A percentile compares a stretch with the other conserved stretches of the same genome.
phyloP scores from a whole-genome alignment of 2,329 filamentous ascomycete genomes.

The Neofusicoccum sp. region DNA sequence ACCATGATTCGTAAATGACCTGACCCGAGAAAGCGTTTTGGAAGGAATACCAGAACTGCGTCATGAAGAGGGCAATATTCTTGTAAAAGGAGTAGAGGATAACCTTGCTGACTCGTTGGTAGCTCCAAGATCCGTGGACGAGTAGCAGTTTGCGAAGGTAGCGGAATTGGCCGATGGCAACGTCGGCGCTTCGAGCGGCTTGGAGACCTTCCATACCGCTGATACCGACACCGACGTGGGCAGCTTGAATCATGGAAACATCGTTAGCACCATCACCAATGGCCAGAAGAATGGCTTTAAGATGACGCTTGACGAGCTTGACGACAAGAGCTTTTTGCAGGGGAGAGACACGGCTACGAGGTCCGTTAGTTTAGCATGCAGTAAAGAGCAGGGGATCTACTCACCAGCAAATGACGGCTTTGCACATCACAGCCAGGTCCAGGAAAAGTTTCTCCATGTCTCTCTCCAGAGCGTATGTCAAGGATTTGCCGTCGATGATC shows the following conservation, averaged over 20 bases:
- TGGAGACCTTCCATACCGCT: constrained; percentile 96
- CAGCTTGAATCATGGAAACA: constrained; percentile 99
- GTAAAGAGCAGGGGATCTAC: constrained; percentile 25
- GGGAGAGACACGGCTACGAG: constrained; percentile 83
- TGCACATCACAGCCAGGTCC: constrained; percentile 92
- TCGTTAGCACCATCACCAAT: constrained; percentile 98
- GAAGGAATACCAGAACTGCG: constrained; percentile 98
- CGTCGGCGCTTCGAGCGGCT: constrained; percentile 91
- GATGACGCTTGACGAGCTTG: constrained; percentile 94
- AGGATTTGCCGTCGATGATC: constrained; percentile 92
- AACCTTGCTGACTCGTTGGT: constrained; percentile 94
- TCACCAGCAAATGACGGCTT: constrained; percentile 91
- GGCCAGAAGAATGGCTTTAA: constrained; percentile 87
- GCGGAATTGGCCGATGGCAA: constrained; percentile 93
- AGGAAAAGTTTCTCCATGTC: constrained; percentile 93
- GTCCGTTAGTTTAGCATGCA: constrained; percentile 3
- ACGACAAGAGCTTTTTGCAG: constrained; percentile 97
- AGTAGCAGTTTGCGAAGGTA: constrained; percentile 91
- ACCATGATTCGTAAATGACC: constrained; percentile 99
- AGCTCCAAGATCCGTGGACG: constrained; percentile 96
- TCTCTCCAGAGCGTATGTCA: constrained; percentile 90
- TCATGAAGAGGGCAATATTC: constrained; percentile 98
- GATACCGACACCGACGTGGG: constrained; percentile 96
- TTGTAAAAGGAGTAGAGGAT: constrained; percentile 99
- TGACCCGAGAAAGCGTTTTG: constrained; percentile 98